Base-by-base conservation (phyloP, 495 filamentous ascomycete genomes). In the Penicillium argentinense region DNA sequence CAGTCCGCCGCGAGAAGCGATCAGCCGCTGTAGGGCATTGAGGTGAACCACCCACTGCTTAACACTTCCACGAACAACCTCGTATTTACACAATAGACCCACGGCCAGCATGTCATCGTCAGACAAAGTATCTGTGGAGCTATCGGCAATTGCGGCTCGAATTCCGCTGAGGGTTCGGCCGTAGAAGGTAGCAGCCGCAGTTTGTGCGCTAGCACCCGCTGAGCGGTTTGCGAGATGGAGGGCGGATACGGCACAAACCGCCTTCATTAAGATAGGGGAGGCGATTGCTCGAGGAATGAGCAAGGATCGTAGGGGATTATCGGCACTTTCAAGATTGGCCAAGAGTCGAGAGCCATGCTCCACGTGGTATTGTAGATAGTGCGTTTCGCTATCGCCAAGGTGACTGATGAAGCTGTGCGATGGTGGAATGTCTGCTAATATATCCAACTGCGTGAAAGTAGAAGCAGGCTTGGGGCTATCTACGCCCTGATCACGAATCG, bases 331-430 rank as follows among this genome's bases (percentile, higher is more conserved):
- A 11, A 75, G 56, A 9, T 75, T 75, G 11, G 68, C 64, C 36
- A 75, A 54, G 2, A 70, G 57, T 22, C 57, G 64, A 26, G 69
- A 73, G 17, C 65, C 71, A 22, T 57, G 42, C 43, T 72, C 68
- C 36, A 67, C 61, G 30, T 75, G 69, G 29, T 75, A 75, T 52
- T 73, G 69, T 14, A 75, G 62, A 45, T 71, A 75, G 38, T 73
- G 64, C 11, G 61, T 60, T 47, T 75, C 71, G 32, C 59, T 37
- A 11, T 56, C 43, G 0, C 68, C 66, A 9, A 73, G 49, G 45
- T 70, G 66, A 29, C 47, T 65, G 23, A 65, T 51, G 18, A 42
- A 29, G 38, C 54, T 46, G 8, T 47, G 44, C 5, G 51, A 50
- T 12, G 41, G 44, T 3, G 51, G 49, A n/a, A 51, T 42, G 13